Evolutionary conservation across 805 yeast species (phyloP).

Genomic region (Kodamaea kaohsiungensis): DNA sequence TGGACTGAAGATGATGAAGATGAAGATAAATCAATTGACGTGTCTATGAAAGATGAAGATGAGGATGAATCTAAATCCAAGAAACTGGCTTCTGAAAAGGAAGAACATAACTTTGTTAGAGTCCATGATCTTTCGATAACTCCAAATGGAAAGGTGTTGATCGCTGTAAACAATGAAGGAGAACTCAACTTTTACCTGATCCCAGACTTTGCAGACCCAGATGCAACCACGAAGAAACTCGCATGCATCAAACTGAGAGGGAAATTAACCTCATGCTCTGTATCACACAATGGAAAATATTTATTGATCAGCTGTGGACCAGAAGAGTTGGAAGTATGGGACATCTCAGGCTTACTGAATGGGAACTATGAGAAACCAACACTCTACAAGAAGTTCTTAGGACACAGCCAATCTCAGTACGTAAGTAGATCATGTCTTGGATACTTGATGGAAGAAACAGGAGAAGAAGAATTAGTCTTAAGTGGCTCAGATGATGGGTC

Average conservation of each 20-base stretch:
- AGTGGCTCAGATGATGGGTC: constrained; percentile 84
- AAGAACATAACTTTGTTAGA: constrained; percentile 40
- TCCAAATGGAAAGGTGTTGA: constrained; percentile 59
- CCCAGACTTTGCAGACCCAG: constrained; percentile 33
- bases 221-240: constrained; percentile 36
- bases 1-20: neutral
- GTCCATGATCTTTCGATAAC: constrained; percentile 71
- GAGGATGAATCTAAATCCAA: constrained; percentile 6
- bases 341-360: constrained; percentile 42
- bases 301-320: constrained; percentile 66
- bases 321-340: constrained; percentile 83
- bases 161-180: constrained; percentile 65
- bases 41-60: constrained; percentile 10
- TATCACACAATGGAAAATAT: constrained; percentile 54
- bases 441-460: constrained; percentile 38
- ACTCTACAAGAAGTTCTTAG: constrained; percentile 63
- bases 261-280: constrained; percentile 62
- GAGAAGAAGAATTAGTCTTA: constrained; percentile 64
- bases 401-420: constrained; percentile 69
- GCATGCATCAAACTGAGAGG: constrained; percentile 55
- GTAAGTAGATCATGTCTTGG: constrained; percentile 81
- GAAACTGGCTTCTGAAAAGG: constrained; percentile 7
- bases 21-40: constrained; percentile 2
- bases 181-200: constrained; percentile 62
- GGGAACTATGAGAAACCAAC: constrained; percentile 36